Evolutionary conservation across 2,329 filamentous ascomycete species (phyloP).

Genomic region (Rasamsonia emersonii): DNA sequence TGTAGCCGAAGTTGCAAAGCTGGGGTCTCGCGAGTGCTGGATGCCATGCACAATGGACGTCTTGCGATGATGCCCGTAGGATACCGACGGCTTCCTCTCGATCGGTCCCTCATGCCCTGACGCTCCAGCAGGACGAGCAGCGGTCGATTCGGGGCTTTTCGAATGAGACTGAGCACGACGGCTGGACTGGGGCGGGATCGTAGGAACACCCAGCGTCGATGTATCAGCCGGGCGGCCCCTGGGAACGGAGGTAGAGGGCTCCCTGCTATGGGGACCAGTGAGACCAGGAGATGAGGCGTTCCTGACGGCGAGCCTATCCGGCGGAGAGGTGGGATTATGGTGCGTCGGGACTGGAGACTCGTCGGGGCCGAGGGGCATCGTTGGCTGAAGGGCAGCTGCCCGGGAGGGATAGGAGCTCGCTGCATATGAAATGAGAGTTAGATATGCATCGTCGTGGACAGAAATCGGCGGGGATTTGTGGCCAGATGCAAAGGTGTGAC

Average conservation of each 20-base stretch:
- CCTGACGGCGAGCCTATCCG: constrained; percentile 29
- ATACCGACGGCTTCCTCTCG: constrained; percentile 34
- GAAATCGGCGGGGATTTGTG: not conserved
- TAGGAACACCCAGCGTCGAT: constrained; percentile 24
- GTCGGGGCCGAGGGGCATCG: constrained; percentile 34
- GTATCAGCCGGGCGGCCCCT: constrained; percentile 33
- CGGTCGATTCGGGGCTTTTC: constrained; percentile 32
- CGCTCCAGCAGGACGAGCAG: constrained; percentile 24
- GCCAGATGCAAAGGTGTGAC: no score
- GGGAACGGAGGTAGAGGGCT: constrained; percentile 28
- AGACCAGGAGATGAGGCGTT: constrained; percentile 29
- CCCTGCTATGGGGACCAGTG: constrained; percentile 34
- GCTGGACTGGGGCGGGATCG: constrained; percentile 25
- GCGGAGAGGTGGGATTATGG: constrained; percentile 27
- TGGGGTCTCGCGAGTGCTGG: constrained; percentile 84
- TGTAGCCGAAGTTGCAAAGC: constrained; percentile 57
- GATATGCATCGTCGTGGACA: not conserved
- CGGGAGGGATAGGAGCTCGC: constrained; percentile 32
- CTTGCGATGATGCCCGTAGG: constrained; percentile 85
- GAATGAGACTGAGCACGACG: constrained; percentile 34
- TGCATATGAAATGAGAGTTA: constrained; percentile 9
- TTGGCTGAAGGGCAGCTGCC: constrained; percentile 30
- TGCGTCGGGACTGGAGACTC: constrained; percentile 29
- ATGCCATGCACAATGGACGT: constrained; percentile 94
- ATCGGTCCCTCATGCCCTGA: constrained; percentile 25